Evolutionary conservation across 2,329 filamentous ascomycete genomes (phyloP), one percentile per base, ranked within the genome.

Genomic region (Beauveria pseudobassiana): DNA sequence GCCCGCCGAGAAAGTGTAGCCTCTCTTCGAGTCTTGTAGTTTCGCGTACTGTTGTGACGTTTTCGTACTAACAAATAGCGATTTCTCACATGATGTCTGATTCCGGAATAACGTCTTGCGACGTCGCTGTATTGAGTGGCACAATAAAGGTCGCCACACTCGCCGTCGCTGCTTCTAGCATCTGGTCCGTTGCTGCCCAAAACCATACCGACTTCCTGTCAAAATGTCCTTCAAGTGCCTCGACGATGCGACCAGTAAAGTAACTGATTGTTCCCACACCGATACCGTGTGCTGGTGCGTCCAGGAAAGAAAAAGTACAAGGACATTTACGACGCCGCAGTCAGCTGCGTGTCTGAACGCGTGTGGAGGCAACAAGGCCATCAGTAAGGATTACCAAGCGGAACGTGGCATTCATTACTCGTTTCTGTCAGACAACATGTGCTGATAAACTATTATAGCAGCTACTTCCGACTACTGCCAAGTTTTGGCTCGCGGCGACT

Each of bases 141-240:
- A 66, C 54, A 30, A 68, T 69, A 66, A 69, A 67, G 64, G 26
- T 62, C 28, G 26, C 65, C 42, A 26, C 69, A 38, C 28, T 67
- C 45, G 52, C 68, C 12, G 64, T 65, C 50, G 64, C 66, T 43
- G 65, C 64, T 48, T 46, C 67, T 18, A 59, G 43, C 43, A 55
- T 66, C 20, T 64, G 64, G 51, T 62, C 66, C 26, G 69, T 66
- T 38, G 63, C 54, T 16, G 66, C 68, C 24, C 63, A 67, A 12
- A 61, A 64, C 26, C 60, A 55, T 22, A 43, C 61, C 34, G 67
- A 69, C 55, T 67, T 63, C 50, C 67, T 72, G 59, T 71, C 72
- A 40, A 58, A 67, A 48, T 74, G 71, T 62, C 66, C 70, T 43
- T 70, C n/a, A 48, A 67, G 22, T 74, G 71, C 59, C 66, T 73